These are phyloP conservation scores for Sclerotinia nivalis DNA, from an alignment of 2,329 filamentous ascomycete species.

Conservation along the genomic window DNA sequence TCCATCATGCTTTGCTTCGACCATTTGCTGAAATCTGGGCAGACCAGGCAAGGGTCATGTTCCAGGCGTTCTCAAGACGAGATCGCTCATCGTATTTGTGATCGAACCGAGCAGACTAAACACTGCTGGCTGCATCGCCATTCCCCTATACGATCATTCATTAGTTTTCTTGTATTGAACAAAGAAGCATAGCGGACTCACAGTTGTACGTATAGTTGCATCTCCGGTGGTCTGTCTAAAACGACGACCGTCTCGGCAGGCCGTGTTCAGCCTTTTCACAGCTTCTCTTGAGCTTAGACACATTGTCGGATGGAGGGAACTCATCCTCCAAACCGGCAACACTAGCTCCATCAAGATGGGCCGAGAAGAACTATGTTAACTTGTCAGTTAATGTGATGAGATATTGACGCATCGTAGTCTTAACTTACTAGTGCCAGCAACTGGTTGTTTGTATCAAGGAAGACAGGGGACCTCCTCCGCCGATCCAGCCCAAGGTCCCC, in stretches of 20 bases:
- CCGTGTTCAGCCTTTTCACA: constrained; percentile 80
- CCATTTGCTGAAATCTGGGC: background rate
- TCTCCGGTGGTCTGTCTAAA: no score
- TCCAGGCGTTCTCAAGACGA: background rate
- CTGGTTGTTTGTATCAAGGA: no score
- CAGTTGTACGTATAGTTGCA: no score
- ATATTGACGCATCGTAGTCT: no score
- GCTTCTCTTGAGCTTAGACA: constrained; percentile 82
- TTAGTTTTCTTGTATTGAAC: background rate
- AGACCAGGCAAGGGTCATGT: background rate
- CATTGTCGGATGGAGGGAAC: constrained; percentile 80
- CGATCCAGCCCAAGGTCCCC: no score
- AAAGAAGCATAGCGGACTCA: background rate
- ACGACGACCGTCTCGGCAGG: no score
- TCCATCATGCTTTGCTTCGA: no score
- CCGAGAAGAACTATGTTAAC: background rate
- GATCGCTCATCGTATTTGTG: background rate
- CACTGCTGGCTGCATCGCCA: no score
- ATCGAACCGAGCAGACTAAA: background rate
- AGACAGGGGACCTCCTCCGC: no score
- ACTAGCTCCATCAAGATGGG: constrained; percentile 50
- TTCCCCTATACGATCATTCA: background rate
- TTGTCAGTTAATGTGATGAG: background rate
- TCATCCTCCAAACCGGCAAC: constrained; percentile 72
- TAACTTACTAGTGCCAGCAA: no score